Conservation (phyloP, 2,329 filamentous ascomycete genomes). For the Neonectria sp. region DNA sequence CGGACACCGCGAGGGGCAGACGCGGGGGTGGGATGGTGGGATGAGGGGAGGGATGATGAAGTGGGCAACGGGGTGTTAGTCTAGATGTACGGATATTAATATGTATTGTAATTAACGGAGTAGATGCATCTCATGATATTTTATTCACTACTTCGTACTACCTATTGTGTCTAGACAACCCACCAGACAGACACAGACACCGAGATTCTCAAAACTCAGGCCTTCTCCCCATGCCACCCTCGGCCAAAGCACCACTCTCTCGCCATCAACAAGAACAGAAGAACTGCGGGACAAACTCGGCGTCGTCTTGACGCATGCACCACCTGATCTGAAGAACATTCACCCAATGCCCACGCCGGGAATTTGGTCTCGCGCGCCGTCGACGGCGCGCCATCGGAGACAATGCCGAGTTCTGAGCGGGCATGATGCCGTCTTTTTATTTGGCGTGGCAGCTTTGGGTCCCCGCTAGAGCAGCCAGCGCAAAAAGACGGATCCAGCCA, state of each 20-base stretch:
- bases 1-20: slow-evolving; percentile 12
- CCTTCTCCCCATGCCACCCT: slow-evolving; percentile 2
- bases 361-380: slow-evolving; percentile 1
- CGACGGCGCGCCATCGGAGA: slow-evolving; percentile 20
- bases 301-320: background rate
- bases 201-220: background rate
- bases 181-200: background rate
- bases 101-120: too few relatives aligned
- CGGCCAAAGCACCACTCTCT: slow-evolving; percentile 13
- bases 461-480: slow-evolving; percentile 22
- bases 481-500: background rate
- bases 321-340: slow-evolving; percentile 18
- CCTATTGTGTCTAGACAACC: background rate
- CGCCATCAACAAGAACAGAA: background rate
- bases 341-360: slow-evolving; percentile 10
- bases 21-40: slow-evolving; percentile 24
- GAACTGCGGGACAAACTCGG: slow-evolving; percentile 20
- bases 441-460: slow-evolving; percentile 2
- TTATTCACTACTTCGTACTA: background rate
- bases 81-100: background rate
- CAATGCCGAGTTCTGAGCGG: slow-evolving; percentile 23
- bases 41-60: slow-evolving; percentile 28
- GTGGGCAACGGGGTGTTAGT: slow-evolving; percentile 15
- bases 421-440: slow-evolving; percentile 15
- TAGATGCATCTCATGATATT: background rate